phyloP scores from a whole-genome alignment of 306 rosid genomes.

The Quercus parvula region DNA sequence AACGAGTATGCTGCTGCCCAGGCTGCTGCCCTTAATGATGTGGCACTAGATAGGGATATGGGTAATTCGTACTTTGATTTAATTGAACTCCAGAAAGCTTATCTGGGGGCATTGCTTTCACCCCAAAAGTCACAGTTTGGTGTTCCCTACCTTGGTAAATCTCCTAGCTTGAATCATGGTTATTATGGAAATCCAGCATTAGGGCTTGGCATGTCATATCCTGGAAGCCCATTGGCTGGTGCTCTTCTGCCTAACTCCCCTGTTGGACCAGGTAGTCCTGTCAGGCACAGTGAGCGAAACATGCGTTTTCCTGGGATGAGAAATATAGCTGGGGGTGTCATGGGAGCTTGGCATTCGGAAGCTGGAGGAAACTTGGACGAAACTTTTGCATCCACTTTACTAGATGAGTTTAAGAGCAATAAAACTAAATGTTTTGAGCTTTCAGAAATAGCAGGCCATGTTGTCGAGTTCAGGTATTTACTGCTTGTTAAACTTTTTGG shows the following conservation, averaged over 20 bases:
- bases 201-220: conserved; percentile 76
- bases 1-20: conserved; percentile 78
- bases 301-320: conserved; percentile 80
- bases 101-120: conserved; percentile 62
- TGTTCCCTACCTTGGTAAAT: conserved; percentile 60
- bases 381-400: conserved; percentile 65
- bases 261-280: conserved; percentile 86
- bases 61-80: conserved; percentile 72
- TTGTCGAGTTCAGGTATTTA: conserved; percentile 78
- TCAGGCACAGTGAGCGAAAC: conserved; percentile 73
- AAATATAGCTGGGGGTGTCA: conserved; percentile 63
- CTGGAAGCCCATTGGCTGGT: conserved; percentile 84
- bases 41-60: conserved; percentile 62
- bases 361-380: conserved; percentile 62
- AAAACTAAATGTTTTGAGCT: conserved; percentile 88
- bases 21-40: conserved; percentile 67
- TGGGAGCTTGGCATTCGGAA: conserved; percentile 83
- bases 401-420: conserved; percentile 87
- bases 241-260: conserved; percentile 68
- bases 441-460: conserved; percentile 66
- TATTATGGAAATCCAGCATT: conserved; percentile 77
- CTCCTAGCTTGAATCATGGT: conserved; percentile 68
- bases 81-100: conserved; percentile 83
- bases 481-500: conserved; percentile 10
- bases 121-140: conserved; percentile 86